A percentile compares a stretch with the other conserved stretches of the same genome.
Conservation (phyloP, 345 rosid species). For the Bretschneidera sinensis region DNA sequence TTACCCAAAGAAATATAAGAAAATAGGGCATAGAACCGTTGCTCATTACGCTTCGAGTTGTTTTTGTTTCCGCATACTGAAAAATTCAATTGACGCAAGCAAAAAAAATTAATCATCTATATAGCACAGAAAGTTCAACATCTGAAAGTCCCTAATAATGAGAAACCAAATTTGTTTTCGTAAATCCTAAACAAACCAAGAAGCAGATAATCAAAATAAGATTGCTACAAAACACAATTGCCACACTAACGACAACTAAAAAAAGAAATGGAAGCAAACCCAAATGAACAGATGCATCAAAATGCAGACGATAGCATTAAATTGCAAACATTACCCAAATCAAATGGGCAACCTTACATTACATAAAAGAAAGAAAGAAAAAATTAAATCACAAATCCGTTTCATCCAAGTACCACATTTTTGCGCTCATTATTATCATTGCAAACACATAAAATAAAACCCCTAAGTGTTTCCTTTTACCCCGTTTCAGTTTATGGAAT, state of each 20-base stretch:
- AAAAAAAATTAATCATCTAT: too few relatives aligned
- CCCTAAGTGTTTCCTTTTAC: not conserved
- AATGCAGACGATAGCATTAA: not conserved
- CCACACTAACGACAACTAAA: too few relatives aligned
- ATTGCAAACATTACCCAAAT: not conserved
- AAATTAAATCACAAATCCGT: slow-evolving; percentile 19
- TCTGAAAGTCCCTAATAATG: too few relatives aligned
- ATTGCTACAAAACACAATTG: too few relatives aligned
- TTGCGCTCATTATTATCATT: slow-evolving; percentile 19
- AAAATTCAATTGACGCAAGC: too few relatives aligned
- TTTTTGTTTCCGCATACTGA: too few relatives aligned
- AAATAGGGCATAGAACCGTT: too few relatives aligned
- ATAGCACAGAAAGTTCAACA: not conserved
- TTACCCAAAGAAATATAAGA: too few relatives aligned
- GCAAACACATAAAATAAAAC: slow-evolving; percentile 11
- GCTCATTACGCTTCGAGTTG: too few relatives aligned
- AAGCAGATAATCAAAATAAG: too few relatives aligned
- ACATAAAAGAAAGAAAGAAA: not conserved
- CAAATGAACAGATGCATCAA: not conserved
- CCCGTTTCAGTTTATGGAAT: slow-evolving; percentile 52
- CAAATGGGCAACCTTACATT: slow-evolving; percentile 2
- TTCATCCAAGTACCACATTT: slow-evolving; percentile 7
- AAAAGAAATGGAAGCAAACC: not conserved
- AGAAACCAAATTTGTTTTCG: too few relatives aligned
- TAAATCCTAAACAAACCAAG: too few relatives aligned